Evolutionary conservation across 352 stramenopile species (phyloP).

Genomic region (Heterotrichella gracilis): DNA sequence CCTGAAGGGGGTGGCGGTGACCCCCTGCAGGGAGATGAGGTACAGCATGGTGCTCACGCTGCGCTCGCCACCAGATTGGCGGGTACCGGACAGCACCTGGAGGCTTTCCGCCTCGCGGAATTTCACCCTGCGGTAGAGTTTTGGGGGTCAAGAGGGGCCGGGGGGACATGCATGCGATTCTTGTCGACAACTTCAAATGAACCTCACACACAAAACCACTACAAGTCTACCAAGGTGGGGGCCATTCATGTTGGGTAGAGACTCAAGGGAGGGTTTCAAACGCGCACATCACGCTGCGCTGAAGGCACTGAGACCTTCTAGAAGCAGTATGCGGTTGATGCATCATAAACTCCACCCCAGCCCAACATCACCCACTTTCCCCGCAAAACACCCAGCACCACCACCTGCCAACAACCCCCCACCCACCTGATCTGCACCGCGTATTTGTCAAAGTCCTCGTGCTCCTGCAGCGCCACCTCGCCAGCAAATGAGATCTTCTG

Average conservation of each 20-base stretch:
- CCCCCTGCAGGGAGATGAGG: slow-evolving; percentile 46
- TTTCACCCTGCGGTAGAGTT: too few relatives aligned
- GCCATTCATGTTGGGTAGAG: too few relatives aligned
- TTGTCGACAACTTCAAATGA: too few relatives aligned
- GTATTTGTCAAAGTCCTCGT: slow-evolving; percentile 31
- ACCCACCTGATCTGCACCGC: slow-evolving; percentile 42
- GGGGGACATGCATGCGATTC: too few relatives aligned
- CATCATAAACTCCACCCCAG: background rate
- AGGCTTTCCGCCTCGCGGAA: slow-evolving; percentile 32
- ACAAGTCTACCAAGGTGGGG: too few relatives aligned
- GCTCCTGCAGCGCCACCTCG: slow-evolving; percentile 26
- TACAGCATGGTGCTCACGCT: slow-evolving; percentile 52
- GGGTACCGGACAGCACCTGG: slow-evolving; percentile 30
- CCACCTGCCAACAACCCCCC: too few relatives aligned
- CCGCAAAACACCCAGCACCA: slow-evolving; percentile 18
- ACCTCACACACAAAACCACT: too few relatives aligned
- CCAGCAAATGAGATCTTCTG: slow-evolving; percentile 20
- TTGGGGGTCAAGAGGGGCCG: too few relatives aligned
- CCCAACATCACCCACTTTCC: background rate
- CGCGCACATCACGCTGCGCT: too few relatives aligned
- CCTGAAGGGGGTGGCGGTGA: slow-evolving; percentile 38
- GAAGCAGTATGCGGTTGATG: background rate
- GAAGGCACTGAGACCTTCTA: too few relatives aligned
- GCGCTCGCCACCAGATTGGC: slow-evolving; percentile 44
- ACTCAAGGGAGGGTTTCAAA: too few relatives aligned